Percentiles rank a stretch among this genome's conserved stretches.
phyloP scores from a whole-genome alignment of 23 red algal species.

The Cyanidioschyzon merolae region DNA sequence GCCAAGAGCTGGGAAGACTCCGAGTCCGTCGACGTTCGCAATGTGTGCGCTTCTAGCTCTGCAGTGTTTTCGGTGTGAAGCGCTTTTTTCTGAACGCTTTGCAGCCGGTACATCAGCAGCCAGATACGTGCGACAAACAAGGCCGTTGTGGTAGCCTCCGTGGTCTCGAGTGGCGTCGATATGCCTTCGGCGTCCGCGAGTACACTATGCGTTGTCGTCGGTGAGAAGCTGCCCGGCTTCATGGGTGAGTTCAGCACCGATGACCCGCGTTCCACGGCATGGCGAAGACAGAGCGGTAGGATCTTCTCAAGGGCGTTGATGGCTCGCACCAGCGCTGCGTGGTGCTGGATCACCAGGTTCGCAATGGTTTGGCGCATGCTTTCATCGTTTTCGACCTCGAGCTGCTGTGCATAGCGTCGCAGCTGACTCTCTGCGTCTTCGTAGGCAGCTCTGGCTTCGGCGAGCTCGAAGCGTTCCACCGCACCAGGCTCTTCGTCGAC shows the following conservation, averaged over 20 bases:
- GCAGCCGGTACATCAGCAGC: neutral
- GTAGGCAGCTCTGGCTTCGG: constrained; percentile 24
- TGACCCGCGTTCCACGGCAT: constrained; percentile 13
- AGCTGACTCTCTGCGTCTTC: constrained; percentile 25
- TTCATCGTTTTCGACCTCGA: constrained; percentile 29
- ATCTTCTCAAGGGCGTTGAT: constrained; percentile 13
- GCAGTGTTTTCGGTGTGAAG: neutral
- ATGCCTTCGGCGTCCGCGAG: neutral
- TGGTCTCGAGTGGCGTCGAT: neutral
- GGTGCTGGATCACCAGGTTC: constrained; percentile 23
- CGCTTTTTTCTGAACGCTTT: neutral
- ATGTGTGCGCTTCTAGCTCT: neutral
- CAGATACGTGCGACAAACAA: neutral
- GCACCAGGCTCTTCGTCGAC: neutral
- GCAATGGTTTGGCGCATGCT: constrained; percentile 10
- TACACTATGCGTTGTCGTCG: neutral
- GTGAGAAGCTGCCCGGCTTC: neutral
- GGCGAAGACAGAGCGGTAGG: constrained; percentile 8
- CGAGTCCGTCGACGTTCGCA: neutral
- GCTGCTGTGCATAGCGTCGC: constrained; percentile 18
- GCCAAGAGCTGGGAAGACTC: neutral
- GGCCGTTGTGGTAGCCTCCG: neutral
- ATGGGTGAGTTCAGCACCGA: neutral
- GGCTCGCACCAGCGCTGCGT: constrained; percentile 14
- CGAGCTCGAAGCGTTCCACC: constrained; percentile 31